Evolutionary conservation across 306 rosid species (phyloP), one percentile per base, ranked within the genome.

Genomic region (Begonia masoniana): DNA sequence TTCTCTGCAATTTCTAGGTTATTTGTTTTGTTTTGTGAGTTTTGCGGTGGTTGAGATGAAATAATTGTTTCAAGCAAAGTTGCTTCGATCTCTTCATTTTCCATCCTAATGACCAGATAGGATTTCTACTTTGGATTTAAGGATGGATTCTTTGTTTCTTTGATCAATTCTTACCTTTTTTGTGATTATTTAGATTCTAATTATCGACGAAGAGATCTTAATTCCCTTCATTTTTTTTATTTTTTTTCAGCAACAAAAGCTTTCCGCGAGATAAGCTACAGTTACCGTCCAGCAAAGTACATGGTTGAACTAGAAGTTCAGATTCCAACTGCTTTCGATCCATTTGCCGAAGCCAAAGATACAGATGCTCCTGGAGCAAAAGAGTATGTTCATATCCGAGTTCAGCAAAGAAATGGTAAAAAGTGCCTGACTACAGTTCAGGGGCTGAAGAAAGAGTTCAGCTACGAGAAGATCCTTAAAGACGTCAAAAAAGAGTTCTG

Each of bases 361-460:
- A 69, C 83, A 23, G 85, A 81, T 74, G 91, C 91, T 60, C 79
- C 85, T 3, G 94, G 96, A 47, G 41, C 72, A 1, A 84, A 79
- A 17, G 79, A 65, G 68, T 79, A 88, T 71, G 95, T 88, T 13
- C 96, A 88, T 43, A 62, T 88, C 6, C 84, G 96, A 0, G 88
- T 88, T 4, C 96, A 88, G 52, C 96, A 88, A 24, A 79, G 96
- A 74, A 88, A 88, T 63, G 94, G 94, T 0, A 88, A 79, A 39
- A 88, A 88, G 76, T 81, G 95, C 56, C 64, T 88, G 26, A 88
- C 96, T 0, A 88, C 96, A 1, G 96, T 88, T 10, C 96, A 88
- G 51, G 95, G 96, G 55, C 75, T 88, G 77, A 81, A 71, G 68
- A 77, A 73, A 13, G 74, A 75, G 10, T 83, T 57, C 71, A 79